Evolutionary conservation across 148 eudicot genomes (phyloP), one percentile per base, ranked within the genome.

Genomic region (Rhododendron griersonianum): DNA sequence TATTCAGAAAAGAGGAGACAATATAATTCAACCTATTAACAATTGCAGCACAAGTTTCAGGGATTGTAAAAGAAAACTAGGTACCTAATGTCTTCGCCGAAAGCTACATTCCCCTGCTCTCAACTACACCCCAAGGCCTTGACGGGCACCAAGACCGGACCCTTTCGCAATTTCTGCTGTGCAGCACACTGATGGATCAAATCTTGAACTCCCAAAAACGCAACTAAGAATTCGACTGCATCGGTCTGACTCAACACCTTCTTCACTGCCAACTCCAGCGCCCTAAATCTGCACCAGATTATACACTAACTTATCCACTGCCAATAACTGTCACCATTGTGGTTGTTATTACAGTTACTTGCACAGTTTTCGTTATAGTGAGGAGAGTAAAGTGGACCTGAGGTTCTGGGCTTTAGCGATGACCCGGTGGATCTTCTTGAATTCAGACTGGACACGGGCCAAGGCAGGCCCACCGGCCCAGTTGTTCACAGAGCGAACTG

Each of bases 191-290:
- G 92, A 87, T 94, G 98, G 80, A 97, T 89, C 11, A 87, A 83
- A 30, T 97, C 99, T 79, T 97, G 99, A 39, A 97, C 93, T 81
- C 93, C 95, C 33, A 94, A 85, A 89, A 95, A 97, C 28, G 93
- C 92, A 67, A 97, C 94, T 33, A 95, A 86, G 80, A 97, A 95
- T 88, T 94, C 96, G 0, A 92, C 99, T 5, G 98, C 99, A 89
- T 95, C 98, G 7, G 88, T 88, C 75, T 89, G 91, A 81, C 87
- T 89, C 86, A 95, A 86, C 89, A 97, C 93, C 90, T 93, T 95
- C 93, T 93, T 93, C 89, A 92, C 90, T 28, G 88, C 93, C 91
- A 95, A 84, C 88, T 95, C 95, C 88, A 95, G 84, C 78, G 94
- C 96, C 90, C 91, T 95, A 84, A 84, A 89, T 91, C 98, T 96